Conservation (phyloP, 2,329 filamentous ascomycete genomes). For the Phoma sp. region DNA sequence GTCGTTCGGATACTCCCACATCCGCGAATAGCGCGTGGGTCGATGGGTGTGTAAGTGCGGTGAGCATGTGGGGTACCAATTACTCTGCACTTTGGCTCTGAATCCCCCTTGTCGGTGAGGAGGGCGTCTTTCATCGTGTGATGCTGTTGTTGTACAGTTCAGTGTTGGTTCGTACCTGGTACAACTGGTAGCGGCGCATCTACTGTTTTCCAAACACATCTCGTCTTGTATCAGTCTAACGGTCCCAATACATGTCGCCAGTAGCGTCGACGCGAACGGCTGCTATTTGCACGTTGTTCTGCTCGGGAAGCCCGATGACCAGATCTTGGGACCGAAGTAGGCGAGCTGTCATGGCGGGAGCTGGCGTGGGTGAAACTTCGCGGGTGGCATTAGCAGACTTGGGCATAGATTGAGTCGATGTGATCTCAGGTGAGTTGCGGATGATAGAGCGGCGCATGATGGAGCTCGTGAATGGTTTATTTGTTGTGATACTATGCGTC, state of each 20-base stretch:
- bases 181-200: no score
- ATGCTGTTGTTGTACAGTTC: no score
- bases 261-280: background rate
- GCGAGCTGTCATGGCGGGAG: conserved; percentile 10
- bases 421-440: background rate
- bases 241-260: background rate
- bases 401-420: background rate
- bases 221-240: background rate
- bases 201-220: no score
- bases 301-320: background rate
- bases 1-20: conserved; percentile 2
- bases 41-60: background rate
- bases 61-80: conserved; percentile 1
- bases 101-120: background rate
- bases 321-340: conserved; percentile 6
- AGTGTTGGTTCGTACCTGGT: no score
- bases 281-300: background rate
- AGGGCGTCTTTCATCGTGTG: no score
- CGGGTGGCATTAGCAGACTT: background rate
- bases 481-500: background rate
- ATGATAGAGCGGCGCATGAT: background rate
- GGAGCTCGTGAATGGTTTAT: background rate
- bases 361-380: conserved; percentile 3
- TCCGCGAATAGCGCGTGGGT: background rate
- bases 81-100: background rate